Conservation (phyloP, 2,329 filamentous ascomycete species). For the Alternaria sp. region DNA sequence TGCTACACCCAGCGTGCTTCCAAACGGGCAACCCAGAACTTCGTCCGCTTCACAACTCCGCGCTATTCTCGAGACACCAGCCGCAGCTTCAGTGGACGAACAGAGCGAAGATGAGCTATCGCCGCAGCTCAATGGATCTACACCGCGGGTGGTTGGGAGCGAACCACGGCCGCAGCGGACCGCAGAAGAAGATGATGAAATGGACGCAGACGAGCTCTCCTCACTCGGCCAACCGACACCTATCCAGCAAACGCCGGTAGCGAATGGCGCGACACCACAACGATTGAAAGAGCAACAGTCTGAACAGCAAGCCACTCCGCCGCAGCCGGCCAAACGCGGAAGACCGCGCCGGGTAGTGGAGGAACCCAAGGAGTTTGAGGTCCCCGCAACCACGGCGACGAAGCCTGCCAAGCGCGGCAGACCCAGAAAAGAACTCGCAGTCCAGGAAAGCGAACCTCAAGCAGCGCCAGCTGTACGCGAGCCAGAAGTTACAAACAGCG, state of each 20-base stretch:
- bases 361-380: background rate
- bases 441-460: conserved; percentile 6
- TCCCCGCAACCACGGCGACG: background rate
- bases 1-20: conserved; percentile 31
- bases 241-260: conserved; percentile 7
- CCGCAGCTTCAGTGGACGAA: conserved; percentile 17
- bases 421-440: conserved; percentile 11
- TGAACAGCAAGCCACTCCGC: background rate
- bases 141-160: conserved; percentile 3
- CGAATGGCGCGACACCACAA: background rate
- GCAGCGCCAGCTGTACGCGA: conserved; percentile 21
- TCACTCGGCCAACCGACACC: conserved; percentile 13
- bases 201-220: conserved; percentile 28
- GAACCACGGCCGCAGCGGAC: conserved; percentile 1
- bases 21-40: conserved; percentile 15
- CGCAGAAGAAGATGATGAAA: conserved; percentile 17
- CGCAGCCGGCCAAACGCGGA: conserved; percentile 3
- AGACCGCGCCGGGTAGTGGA: conserved; percentile 7
- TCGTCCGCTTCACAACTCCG: conserved; percentile 18
- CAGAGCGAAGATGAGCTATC: conserved; percentile 41
- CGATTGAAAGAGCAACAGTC: background rate
- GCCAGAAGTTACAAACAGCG: conserved; percentile 10
- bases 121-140: conserved; percentile 13
- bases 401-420: conserved; percentile 19
- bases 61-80: conserved; percentile 21